A percentile compares a stretch with the other conserved stretches of the same genome.
These are phyloP conservation scores for Pseudoturritis turrita DNA, from an alignment of 345 rosid species.

Conservation along the genomic window DNA sequence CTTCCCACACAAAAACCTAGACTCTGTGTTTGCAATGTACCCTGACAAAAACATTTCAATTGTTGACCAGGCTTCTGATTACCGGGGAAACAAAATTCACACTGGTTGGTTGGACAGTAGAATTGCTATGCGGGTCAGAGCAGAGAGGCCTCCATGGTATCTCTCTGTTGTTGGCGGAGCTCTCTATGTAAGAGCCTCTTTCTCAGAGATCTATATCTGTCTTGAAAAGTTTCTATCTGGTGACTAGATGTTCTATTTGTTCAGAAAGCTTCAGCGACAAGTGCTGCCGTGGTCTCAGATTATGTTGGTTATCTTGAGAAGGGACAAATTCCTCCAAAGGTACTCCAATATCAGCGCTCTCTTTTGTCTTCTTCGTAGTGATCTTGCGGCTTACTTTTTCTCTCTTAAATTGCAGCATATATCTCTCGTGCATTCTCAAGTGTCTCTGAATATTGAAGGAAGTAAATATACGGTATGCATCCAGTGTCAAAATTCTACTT, in stretches of 20 bases:
- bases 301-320: constrained; percentile 96
- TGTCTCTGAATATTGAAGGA: constrained; percentile 97
- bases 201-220: neutral
- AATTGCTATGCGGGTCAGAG: constrained; percentile 99
- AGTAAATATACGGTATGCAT: constrained; percentile 83
- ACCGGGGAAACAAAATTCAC: constrained; percentile 94
- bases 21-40: constrained; percentile 6
- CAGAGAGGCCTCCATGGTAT: constrained; percentile 99
- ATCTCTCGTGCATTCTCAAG: constrained; percentile 94
- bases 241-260: constrained; percentile 20
- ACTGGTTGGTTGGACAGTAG: constrained; percentile 99
- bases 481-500: constrained; percentile 6
- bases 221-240: constrained; percentile 2
- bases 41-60: constrained; percentile 22
- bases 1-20: neutral
- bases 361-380: neutral
- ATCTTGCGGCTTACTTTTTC: constrained; percentile 19
- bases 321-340: constrained; percentile 99
- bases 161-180: constrained; percentile 99
- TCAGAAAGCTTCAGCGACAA: constrained; percentile 96
- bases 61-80: constrained; percentile 78
- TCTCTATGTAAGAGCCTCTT: constrained; percentile 63
- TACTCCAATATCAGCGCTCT: constrained; percentile 14
- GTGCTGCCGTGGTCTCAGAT: constrained; percentile 97
- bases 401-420: constrained; percentile 65